Evolutionary conservation across 176 grass and related monocot genomes (phyloP).

Genomic region (Dendrocalamus sinicus): DNA sequence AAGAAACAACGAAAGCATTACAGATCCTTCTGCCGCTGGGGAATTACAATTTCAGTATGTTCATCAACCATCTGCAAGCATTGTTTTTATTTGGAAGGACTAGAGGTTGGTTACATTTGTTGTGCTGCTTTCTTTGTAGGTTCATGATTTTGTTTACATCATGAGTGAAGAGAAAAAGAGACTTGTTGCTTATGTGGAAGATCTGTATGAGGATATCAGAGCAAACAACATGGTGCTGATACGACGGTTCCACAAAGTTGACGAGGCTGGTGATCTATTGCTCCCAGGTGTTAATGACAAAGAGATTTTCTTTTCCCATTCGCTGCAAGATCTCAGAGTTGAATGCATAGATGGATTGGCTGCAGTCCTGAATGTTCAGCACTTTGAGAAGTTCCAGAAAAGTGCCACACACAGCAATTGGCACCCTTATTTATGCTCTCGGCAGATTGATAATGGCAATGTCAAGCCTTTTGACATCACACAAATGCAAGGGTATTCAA

Average conservation of each 20-base stretch:
- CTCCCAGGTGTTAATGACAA: slow-evolving; percentile 44
- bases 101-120: slow-evolving; percentile 10
- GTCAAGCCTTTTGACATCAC: slow-evolving; percentile 59
- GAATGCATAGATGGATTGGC: slow-evolving; percentile 64
- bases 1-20: slow-evolving; percentile 61
- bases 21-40: slow-evolving; percentile 59
- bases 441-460: slow-evolving; percentile 52
- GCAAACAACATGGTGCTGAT: slow-evolving; percentile 58
- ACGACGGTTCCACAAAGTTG: slow-evolving; percentile 62
- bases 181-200: slow-evolving; percentile 66
- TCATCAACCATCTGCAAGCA: not conserved
- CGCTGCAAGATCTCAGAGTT: slow-evolving; percentile 62
- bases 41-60: slow-evolving; percentile 63
- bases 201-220: slow-evolving; percentile 60
- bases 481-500: slow-evolving; percentile 63
- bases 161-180: slow-evolving; percentile 52
- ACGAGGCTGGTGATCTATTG: slow-evolving; percentile 48
- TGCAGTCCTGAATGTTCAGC: slow-evolving; percentile 53
- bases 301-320: slow-evolving; percentile 66
- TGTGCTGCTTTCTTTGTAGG: slow-evolving; percentile 41
- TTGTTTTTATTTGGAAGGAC: not conserved
- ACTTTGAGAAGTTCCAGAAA: slow-evolving; percentile 60
- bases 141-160: slow-evolving; percentile 72
- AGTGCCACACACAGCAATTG: slow-evolving; percentile 16
- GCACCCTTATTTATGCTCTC: slow-evolving; percentile 53